Base-by-base conservation (phyloP, 2,329 filamentous ascomycete genomes). In the Fusarium sp. region DNA sequence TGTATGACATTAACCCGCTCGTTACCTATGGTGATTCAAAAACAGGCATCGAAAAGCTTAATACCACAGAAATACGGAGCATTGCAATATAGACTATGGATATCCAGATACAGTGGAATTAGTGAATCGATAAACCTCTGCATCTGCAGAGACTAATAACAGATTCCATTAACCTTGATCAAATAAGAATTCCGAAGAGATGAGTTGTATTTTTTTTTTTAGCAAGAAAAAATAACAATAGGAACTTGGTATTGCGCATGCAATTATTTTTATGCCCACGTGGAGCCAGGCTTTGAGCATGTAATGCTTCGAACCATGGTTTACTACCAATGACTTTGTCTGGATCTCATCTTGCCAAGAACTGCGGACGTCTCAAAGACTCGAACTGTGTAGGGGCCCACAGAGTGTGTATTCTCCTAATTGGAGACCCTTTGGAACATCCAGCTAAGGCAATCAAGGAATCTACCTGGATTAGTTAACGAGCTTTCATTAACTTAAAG, bases 271-370 rank as follows among this genome's bases (percentile, higher is more conserved):
- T 13, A 34, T 19, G 13, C n/a, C 39, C 32, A 55, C 39, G 32
- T 55, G 61, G 45, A 39, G 48, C 51, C 32, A 35, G 40, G 22
- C 31, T 49, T 25, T 28, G 25, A 46, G 35, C 22, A 46, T 40
- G 45, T 28, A 44, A 25, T 26, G 45, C 25, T 35, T 44, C 15
- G 19, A 50, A 41, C 46, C 39, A 44, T 53, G 40, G 45, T 54
- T 67, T 44, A 15, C 53, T 60, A 41, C 61, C 52, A 69, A 65
- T 68, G n/a, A 50, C 15, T 46, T 31, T 48, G 34, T 29, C 40
- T 45, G 46, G 26, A 40, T 48, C 49, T 52, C 53, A 58, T 69
- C 31, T 45, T 51, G 53, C 61, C 61, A 65, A 62, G 62, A 61
- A 36, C 26, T 9, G 25, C 24, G 45, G 54, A 31, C 34, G 48